Percentiles rank a stretch among this genome's conserved stretches.
Conservation (phyloP, 163 green algal genomes). For the Picocystis sp. region DNA sequence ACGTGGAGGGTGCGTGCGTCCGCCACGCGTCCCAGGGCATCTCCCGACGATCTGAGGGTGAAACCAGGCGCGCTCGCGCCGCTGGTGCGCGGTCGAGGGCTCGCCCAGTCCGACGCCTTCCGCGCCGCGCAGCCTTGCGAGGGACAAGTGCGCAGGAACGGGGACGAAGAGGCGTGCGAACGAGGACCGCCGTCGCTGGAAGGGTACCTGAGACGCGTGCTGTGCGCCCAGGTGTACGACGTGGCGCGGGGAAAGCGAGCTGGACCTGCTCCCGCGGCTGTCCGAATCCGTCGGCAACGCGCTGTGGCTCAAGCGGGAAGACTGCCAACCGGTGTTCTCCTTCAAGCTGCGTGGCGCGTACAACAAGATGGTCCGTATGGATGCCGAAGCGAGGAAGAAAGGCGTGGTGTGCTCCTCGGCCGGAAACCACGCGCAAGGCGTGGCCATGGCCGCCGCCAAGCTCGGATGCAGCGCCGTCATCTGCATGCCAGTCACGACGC, state of each 20-base stretch:
- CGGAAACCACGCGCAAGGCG: conserved; percentile 96
- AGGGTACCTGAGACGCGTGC: conserved; percentile 73
- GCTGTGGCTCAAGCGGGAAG: conserved; percentile 86
- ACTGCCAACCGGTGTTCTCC: conserved; percentile 83
- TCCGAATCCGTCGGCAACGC: conserved; percentile 47
- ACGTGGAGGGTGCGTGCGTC: too few species aligned
- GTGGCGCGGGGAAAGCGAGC: conserved; percentile 73
- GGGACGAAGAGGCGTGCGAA: too few species aligned
- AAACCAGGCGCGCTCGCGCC: too few species aligned
- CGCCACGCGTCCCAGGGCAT: too few species aligned
- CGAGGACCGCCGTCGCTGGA: conserved; percentile 8
- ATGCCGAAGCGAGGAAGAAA: conserved; percentile 37
- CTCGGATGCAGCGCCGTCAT: conserved; percentile 73
- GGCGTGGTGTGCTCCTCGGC: conserved; percentile 86
- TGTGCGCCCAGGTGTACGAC: conserved; percentile 87
- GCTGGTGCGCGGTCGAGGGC: too few species aligned
- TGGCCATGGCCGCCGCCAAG: conserved; percentile 59
- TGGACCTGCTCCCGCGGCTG: conserved; percentile 58
- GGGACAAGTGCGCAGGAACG: too few species aligned
- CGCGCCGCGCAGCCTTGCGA: too few species aligned
- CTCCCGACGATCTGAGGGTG: too few species aligned
- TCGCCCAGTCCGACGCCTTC: too few species aligned
- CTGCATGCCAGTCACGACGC: conserved; percentile 86
- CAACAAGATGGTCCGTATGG: conserved; percentile 91
- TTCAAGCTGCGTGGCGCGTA: conserved; percentile 96